These are phyloP conservation scores for Wickerhamomyces chaumierensis DNA, from an alignment of 805 yeast species.

Conservation along the genomic window DNA sequence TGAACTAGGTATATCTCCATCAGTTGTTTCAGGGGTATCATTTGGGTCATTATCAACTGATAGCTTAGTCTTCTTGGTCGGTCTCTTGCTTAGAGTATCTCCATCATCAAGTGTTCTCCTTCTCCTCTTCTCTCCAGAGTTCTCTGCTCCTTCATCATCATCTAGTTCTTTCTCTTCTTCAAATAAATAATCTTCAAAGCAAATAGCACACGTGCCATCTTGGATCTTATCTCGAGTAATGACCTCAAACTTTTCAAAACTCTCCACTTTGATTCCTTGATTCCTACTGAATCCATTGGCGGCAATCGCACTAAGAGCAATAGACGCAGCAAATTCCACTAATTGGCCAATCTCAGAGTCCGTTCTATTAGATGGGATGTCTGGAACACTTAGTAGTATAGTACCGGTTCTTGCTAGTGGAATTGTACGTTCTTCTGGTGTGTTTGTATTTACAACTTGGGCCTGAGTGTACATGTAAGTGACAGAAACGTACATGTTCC, in stretches of 20 bases:
- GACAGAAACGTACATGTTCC: constrained; percentile 30
- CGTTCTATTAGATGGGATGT: constrained; percentile 50
- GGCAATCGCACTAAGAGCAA: constrained; percentile 55
- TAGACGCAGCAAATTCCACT: constrained; percentile 55
- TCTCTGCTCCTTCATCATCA: constrained; percentile 17
- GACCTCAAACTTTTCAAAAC: constrained; percentile 39
- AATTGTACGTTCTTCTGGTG: constrained; percentile 1
- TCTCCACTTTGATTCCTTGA: constrained; percentile 41
- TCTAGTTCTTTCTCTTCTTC: constrained; percentile 10
- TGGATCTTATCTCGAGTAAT: constrained; percentile 21
- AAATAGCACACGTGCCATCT: constrained; percentile 43
- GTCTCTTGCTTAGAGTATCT: constrained; percentile 1
- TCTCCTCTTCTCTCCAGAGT: constrained; percentile 10
- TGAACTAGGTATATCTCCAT: no score
- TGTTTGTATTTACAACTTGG: background rate
- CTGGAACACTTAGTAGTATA: constrained; percentile 55
- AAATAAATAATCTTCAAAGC: constrained; percentile 39
- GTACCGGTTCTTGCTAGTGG: constrained; percentile 40
- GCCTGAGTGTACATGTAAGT: constrained; percentile 23
- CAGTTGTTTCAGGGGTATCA: background rate
- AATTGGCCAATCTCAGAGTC: constrained; percentile 42
- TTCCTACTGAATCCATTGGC: constrained; percentile 29
- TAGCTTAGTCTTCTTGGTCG: constrained; percentile 1
- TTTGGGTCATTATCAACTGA: background rate
- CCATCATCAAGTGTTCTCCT: constrained; percentile 14